Evolutionary conservation across 257 asterid species (phyloP).

Genomic region (Handroanthus guayacan): DNA sequence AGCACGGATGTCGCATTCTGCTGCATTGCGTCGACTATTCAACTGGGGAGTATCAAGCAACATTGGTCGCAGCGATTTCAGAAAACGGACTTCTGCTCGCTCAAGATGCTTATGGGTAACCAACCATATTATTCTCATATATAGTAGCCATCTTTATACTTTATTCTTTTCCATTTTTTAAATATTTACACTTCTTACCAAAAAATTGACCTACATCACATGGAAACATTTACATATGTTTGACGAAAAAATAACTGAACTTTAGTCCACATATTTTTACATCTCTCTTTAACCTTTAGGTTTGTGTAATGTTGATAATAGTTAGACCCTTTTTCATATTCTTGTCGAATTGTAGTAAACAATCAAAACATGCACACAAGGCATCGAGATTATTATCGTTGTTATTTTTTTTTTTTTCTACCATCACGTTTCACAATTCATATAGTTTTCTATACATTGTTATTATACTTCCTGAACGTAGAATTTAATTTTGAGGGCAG

Average conservation of each 20-base stretch:
- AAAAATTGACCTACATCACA: background rate
- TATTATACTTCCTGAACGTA: background rate
- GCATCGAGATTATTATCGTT: background rate
- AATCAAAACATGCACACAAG: too few species aligned
- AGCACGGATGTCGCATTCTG: constrained; percentile 71
- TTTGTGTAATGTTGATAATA: background rate
- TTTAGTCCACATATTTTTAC: background rate
- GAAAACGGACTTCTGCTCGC: constrained; percentile 65
- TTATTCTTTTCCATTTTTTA: background rate
- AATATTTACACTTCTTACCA: background rate
- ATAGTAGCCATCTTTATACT: constrained; percentile 10
- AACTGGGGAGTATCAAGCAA: constrained; percentile 57
- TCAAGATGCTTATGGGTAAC: constrained; percentile 79
- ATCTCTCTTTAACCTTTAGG: background rate
- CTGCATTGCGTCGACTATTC: constrained; percentile 68
- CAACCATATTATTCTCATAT: background rate
- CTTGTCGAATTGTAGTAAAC: too few species aligned
- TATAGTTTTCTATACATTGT: background rate
- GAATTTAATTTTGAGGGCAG: constrained; percentile 36
- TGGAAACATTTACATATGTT: background rate
- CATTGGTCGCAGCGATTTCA: constrained; percentile 56
- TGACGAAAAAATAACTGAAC: constrained; percentile 2
- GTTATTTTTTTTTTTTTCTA: background rate
- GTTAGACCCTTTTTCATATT: background rate
- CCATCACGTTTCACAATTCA: background rate